These are phyloP conservation scores for Hymenoscyphus linearis DNA, from an alignment of 2,329 filamentous ascomycete species.

Conservation along the genomic window DNA sequence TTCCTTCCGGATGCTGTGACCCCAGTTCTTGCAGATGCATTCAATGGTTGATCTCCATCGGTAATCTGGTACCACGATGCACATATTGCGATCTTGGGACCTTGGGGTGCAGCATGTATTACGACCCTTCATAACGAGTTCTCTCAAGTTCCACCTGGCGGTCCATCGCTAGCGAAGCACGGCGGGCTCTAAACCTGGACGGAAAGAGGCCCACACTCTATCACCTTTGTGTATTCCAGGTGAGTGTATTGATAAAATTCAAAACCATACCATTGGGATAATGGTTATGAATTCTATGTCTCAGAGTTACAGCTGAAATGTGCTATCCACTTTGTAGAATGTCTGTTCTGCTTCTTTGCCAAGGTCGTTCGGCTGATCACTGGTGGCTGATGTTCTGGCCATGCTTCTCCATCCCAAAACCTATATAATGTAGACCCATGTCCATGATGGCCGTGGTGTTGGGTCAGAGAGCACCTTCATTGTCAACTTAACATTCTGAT, in stretches of 20 bases:
- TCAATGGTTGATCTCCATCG: not conserved
- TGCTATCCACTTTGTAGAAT: not conserved
- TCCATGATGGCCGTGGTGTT: conserved; percentile 13
- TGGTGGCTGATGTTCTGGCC: conserved; percentile 10
- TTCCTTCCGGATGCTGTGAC: not conserved
- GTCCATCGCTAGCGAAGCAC: not conserved
- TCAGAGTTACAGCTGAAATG: not conserved
- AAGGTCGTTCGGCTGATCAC: conserved; percentile 4
- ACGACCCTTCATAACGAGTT: not conserved
- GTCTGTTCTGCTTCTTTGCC: not conserved
- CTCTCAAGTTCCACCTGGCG: not conserved
- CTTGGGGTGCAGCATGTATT: not conserved
- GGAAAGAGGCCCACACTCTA: not conserved
- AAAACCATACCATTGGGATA: conserved; percentile 6
- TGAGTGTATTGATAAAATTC: not conserved
- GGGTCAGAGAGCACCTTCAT: conserved; percentile 8
- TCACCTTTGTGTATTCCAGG: not conserved
- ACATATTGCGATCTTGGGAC: not conserved
- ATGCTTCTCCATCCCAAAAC: conserved; percentile 6
- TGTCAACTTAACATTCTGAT: conserved; percentile 4
- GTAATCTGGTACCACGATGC: not conserved
- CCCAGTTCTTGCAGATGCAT: not conserved
- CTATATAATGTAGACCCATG: conserved; percentile 27
- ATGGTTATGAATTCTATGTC: not conserved
- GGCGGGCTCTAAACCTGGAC: not conserved